Percentiles rank a stretch among this genome's conserved stretches.
Evolutionary conservation across 192 early-diverging fungal genomes (phyloP).

Genomic region (Linnemannia elongata): DNA sequence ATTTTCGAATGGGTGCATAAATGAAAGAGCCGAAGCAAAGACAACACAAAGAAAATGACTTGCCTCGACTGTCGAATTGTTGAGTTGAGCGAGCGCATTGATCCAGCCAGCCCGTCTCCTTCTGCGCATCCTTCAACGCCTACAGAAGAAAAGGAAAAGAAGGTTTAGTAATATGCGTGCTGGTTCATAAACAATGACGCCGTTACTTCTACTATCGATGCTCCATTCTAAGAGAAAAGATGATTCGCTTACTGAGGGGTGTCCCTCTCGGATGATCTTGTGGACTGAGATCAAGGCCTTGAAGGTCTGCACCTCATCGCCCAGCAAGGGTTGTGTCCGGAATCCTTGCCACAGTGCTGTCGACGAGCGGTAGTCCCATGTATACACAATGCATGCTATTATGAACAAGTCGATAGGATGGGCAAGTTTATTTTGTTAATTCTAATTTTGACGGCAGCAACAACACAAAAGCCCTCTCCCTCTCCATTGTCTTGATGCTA

Average conservation of each 20-base stretch:
- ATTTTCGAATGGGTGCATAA: neutral
- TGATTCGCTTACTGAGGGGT: constrained; percentile 73
- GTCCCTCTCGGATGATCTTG: constrained; percentile 94
- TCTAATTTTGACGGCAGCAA: neutral
- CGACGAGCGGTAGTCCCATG: constrained; percentile 90
- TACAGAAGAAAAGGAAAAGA: constrained; percentile 26
- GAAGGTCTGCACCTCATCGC: constrained; percentile 93
- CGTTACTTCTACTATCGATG: neutral
- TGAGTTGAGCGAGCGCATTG: constrained; percentile 62
- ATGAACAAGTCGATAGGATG: neutral
- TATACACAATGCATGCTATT: constrained; percentile 88
- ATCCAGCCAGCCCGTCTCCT: constrained; percentile 87
- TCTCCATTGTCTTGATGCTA: neutral
- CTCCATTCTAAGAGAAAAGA: neutral
- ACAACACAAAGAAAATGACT: neutral
- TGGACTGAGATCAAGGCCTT: constrained; percentile 95
- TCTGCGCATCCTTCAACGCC: constrained; percentile 85
- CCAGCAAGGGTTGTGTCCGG: constrained; percentile 84
- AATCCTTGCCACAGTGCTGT: constrained; percentile 87
- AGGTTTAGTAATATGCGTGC: neutral
- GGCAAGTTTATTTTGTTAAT: neutral
- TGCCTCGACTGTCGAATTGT: constrained; percentile 59
- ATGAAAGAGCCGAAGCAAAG: neutral
- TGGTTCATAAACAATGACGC: neutral
- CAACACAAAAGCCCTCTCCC: neutral